These are phyloP conservation scores for Umbelopsis sp. DNA, from an alignment of 192 early-diverging fungal species.

Conservation along the genomic window DNA sequence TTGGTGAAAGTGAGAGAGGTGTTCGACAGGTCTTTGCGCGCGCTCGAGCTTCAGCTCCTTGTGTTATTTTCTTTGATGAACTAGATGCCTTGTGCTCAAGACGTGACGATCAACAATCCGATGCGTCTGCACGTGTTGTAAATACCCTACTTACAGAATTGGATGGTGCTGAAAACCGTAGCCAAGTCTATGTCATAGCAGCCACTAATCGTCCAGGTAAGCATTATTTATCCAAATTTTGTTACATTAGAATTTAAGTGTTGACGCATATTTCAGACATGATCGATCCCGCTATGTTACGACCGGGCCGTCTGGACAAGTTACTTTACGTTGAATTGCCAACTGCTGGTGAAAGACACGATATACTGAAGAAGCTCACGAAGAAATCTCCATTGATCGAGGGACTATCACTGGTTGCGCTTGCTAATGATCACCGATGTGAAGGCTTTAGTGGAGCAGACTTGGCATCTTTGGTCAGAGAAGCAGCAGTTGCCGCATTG, in stretches of 20 bases:
- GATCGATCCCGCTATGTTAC: conserved; percentile 97
- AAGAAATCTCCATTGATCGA: conserved; percentile 73
- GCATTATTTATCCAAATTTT: not conserved
- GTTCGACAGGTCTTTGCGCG: conserved; percentile 95
- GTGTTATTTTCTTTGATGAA: conserved; percentile 98
- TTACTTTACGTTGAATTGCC: conserved; percentile 98
- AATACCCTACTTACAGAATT: conserved; percentile 97
- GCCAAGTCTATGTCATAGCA: conserved; percentile 93
- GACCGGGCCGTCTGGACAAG: conserved; percentile 95
- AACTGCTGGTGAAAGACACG: conserved; percentile 70
- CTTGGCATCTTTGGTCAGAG: conserved; percentile 73
- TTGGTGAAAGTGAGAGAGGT: conserved; percentile 97
- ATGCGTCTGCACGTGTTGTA: conserved; percentile 91
- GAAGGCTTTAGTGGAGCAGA: conserved; percentile 78
- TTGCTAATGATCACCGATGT: conserved; percentile 69
- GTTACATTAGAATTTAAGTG: too few relatives aligned
- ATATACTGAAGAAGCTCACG: conserved; percentile 83
- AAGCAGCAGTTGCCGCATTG: conserved; percentile 83
- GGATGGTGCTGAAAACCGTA: conserved; percentile 90
- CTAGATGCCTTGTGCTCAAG: conserved; percentile 92
- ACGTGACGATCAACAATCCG: conserved; percentile 87
- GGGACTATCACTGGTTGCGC: conserved; percentile 54
- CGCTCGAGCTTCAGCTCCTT: conserved; percentile 90
- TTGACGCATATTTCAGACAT: conserved; percentile 18
- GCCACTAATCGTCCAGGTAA: conserved; percentile 92